Base-by-base conservation (phyloP, 768 basidiomycete species). In the Rhizopogon roseolus region DNA sequence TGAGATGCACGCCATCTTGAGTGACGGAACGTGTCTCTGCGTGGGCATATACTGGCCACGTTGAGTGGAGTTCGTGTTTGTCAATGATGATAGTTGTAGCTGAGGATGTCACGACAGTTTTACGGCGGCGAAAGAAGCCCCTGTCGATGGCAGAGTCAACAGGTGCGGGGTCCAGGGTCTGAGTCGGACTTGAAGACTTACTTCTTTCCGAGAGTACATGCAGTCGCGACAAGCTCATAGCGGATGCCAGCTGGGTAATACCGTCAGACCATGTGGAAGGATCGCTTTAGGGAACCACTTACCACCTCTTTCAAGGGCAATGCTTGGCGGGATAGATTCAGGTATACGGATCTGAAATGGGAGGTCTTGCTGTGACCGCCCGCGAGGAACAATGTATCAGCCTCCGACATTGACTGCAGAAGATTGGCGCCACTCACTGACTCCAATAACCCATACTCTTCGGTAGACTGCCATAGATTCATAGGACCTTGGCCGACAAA, bases 51-150 rank as follows among this genome's bases (percentile, higher is more conserved):
- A 95, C 80, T 2, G 94, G 93, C 94, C 94, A 97, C 1, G 90
- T 86, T 4, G 93, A 88, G 63, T 96, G 93, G 6, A 95, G 74
- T 59, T 96, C 94, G 64, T 96, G 93, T 68, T 96, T 97, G 75
- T 92, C 89, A 62, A 97, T 90, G 57, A 85, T 81, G 42, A 97
- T 86, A 11, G 79, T 73, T 34, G 88, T 81, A 17, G 81, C 76
- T 11, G 84, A 80, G n/a, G 85, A 81, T 29, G 82, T 70, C 41
- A 90, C 79, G 19, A 81, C 75, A 1, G 86, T 80, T 62, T 90
- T 87, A 60, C 88, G 84, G 57, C 87, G 84, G 36, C 91, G 90
- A 53, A 96, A 80, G 65, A 95, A 85, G 6, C 90, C 84, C 64
- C 90, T 91, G 64, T 16, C 19, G 55, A 48, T 34, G 36, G n/a